These are phyloP conservation scores for Cerrena zonata DNA, from an alignment of 1,284 basidiomycete species.

Conservation along the genomic window DNA sequence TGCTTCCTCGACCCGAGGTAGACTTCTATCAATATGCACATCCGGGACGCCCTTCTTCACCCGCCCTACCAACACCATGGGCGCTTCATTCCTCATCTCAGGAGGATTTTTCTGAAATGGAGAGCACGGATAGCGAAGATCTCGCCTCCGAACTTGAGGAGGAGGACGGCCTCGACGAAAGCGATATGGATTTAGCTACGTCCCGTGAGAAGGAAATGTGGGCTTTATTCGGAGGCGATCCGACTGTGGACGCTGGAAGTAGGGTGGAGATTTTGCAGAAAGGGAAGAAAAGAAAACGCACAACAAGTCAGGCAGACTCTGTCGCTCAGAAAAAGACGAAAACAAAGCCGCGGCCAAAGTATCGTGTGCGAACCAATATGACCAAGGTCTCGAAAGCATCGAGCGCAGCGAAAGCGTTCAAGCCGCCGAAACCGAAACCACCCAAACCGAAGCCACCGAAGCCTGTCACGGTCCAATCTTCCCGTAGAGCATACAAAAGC, in stretches of 20 bases:
- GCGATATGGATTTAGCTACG: background rate
- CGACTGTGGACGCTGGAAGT: no score
- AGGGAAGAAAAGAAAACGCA: no score
- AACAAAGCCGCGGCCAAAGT: background rate
- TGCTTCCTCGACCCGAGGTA: background rate
- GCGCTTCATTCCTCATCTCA: background rate
- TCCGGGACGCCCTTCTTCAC: background rate
- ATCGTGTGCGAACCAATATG: no score
- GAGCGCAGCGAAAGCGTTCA: no score
- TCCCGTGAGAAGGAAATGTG: no score
- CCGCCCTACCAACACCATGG: background rate
- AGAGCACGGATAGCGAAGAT: background rate
- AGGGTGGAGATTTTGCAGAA: no score
- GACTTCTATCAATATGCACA: background rate
- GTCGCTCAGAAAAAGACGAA: background rate
- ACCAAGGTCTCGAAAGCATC: no score
- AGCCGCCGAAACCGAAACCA: background rate
- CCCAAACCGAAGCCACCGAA: background rate
- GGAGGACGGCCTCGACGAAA: background rate
- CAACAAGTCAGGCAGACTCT: no score
- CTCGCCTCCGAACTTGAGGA: background rate
- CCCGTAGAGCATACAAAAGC: constrained; percentile 1
- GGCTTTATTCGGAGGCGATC: no score
- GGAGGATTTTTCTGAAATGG: background rate
- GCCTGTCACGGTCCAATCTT: background rate